These are phyloP conservation scores for Candida oleophila DNA, from an alignment of 805 yeast species.

Conservation along the genomic window DNA sequence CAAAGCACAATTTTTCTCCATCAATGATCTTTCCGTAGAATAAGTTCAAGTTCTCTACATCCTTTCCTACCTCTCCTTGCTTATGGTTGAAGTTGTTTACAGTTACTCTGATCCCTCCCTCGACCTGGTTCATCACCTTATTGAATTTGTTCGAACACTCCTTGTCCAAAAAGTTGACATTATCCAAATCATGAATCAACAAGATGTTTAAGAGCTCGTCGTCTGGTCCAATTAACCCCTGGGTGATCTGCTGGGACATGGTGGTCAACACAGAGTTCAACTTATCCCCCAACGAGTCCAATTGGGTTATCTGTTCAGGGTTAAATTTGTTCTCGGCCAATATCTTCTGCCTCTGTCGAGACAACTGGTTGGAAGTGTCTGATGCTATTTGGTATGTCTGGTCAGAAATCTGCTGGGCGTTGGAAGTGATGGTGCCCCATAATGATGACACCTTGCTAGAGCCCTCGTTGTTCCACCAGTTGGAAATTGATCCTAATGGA, in stretches of 20 bases:
- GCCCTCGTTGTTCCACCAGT: conserved; percentile 76
- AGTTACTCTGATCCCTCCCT: conserved; percentile 68
- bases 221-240: conserved; percentile 59
- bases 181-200: conserved; percentile 63
- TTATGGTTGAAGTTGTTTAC: conserved; percentile 49
- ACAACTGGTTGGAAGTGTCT: conserved; percentile 40
- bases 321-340: conserved; percentile 21
- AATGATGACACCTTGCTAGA: conserved; percentile 62
- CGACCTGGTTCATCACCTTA: conserved; percentile 69
- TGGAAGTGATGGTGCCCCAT: conserved; percentile 65
- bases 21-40: conserved; percentile 76
- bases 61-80: conserved; percentile 19
- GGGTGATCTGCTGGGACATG: conserved; percentile 43
- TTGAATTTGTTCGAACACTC: conserved; percentile 55
- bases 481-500: conserved; percentile 63
- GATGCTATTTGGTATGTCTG: conserved; percentile 51
- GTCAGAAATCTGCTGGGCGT: conserved; percentile 49
- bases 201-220: conserved; percentile 41
- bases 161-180: conserved; percentile 47
- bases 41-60: conserved; percentile 52
- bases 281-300: conserved; percentile 18
- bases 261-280: conserved; percentile 32
- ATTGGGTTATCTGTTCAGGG: conserved; percentile 27
- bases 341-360: conserved; percentile 38
- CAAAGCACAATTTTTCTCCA: conserved; percentile 85